Evolutionary conservation across 176 grass and related monocot genomes (phyloP), one percentile per base, ranked within the genome.

Genomic region (Oryza longistaminata): DNA sequence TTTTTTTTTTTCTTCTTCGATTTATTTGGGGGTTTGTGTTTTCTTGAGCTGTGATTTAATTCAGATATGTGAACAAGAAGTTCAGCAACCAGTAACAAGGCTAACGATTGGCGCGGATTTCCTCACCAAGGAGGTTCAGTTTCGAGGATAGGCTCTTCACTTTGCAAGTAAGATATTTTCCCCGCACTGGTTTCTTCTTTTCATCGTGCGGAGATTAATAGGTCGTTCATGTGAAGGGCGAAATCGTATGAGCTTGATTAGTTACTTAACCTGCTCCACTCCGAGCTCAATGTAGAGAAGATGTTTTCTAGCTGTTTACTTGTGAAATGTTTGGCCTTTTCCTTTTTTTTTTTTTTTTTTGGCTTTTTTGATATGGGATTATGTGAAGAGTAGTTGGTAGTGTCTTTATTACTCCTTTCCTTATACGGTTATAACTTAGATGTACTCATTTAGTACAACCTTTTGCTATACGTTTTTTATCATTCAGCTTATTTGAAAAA

Each of bases 21-120:
- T 31, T 31, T 31, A 31, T 31, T 19, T 25, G 3, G 8, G 61
- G 35, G 24, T 70, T 53, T 65, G n/a, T 71, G 49, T 85, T 88
- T 84, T 58, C 70, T 73, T 85, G 21, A 67, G 75, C 75, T 86
- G 68, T 85, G 82, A 85, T 87, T 82, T 91, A 95, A 82, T 88
- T 87, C 83, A 98, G 96, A 92, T 98, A 98, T 66, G 93, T 98
- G 37, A 96, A 90, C 62, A 91, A 88, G 81, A 98, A 98, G 91
- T 96, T 98, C 69, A 98, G 93, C 74, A 96, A 96, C 83, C 91
- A 98, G 93, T 98, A n/a, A 96, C 69, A 98, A 98, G 87, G 93
- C 96, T 5, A n/a, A 98, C 96, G 75, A 98, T 98, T 24, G 96
- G 96, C 73, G 93, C 96, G 0, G 93, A 98, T 95, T 98, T 96